phyloP scores from a whole-genome alignment of 257 asterid species.

The Nicotiana undulata region DNA sequence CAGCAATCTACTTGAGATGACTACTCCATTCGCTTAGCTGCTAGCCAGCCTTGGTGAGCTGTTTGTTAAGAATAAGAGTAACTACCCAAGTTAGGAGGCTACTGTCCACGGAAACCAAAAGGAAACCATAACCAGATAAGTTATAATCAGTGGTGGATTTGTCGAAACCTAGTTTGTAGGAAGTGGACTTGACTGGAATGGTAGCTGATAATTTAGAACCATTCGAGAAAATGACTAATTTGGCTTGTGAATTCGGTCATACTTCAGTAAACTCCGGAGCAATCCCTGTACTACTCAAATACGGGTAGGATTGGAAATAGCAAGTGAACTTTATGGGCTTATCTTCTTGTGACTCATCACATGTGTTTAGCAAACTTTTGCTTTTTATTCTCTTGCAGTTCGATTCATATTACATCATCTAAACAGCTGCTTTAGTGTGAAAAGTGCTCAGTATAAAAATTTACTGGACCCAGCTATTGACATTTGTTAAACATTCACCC shows the following conservation, averaged over 20 bases:
- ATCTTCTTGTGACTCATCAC: not conserved
- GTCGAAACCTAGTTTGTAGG: not conserved
- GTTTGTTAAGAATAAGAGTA: not conserved
- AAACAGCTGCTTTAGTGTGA: not conserved
- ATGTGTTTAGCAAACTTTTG: not conserved
- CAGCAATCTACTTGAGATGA: not conserved
- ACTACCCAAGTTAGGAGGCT: not conserved
- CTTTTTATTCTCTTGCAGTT: not conserved
- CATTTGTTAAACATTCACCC: not conserved
- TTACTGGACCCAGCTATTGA: not conserved
- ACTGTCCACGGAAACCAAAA: not conserved
- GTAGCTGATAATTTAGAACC: not conserved
- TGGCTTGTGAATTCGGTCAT: not conserved
- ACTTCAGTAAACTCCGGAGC: not conserved
- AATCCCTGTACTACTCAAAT: not conserved
- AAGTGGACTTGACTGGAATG: not conserved
- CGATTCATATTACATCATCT: not conserved
- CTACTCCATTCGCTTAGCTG: not conserved
- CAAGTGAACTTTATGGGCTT: not conserved
- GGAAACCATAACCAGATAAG: not conserved
- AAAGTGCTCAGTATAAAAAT: not conserved
- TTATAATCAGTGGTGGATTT: not conserved
- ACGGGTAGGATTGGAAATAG: not conserved
- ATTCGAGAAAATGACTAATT: not conserved
- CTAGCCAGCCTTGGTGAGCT: not conserved